Base-by-base conservation (phyloP, 345 rosid species). In the Hypericum androsaemum region DNA sequence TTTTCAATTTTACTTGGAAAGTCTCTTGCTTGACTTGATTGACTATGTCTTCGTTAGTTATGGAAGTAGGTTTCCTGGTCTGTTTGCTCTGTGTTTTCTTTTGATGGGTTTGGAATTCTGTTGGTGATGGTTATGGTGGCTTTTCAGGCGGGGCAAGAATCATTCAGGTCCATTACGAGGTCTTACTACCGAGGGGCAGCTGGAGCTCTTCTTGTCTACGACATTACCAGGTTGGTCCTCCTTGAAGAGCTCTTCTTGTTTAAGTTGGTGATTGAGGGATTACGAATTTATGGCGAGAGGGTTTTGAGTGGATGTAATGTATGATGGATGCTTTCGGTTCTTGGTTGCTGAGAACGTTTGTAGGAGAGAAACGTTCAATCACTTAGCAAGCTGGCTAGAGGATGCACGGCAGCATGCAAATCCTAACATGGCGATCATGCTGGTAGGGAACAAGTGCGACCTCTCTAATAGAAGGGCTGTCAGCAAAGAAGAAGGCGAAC, bases 341-440 rank as follows among this genome's bases (percentile, higher is more conserved):
- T 8, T 12, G 12, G 11, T 12, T 14, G 53, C 60, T 66, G 37
- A 49, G 59, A 62, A 36, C n/a, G 61, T 53, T 16, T 68, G 43
- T 60, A 87, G 98, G 88, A 87, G 95, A 70, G 96, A 92, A 73
- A 92, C 96, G 5, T 88, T 90, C 67, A 92, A 92, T 74, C 98
- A 92, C 82, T 73, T 92, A 45, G 89, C 98, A 6, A 83, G 85
- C 75, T 92, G 98, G 98, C 72, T 92, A 55, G 98, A 85, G 62
- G 98, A 92, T 84, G 96, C 98, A 12, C 65, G 96, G 63, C 96
- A 92, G 71, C 96, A 87, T 70, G 98, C 98, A 48, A 92, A 92
- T 70, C 94, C 98, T 52, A 92, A 87, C 74, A 87, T 90, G 98
- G 72, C 85, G 28, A 87, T 86, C 55, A 82, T 84, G 90, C 83